phyloP scores from a whole-genome alignment of 2,329 filamentous ascomycete genomes.

The Neonectria neomacrospora region DNA sequence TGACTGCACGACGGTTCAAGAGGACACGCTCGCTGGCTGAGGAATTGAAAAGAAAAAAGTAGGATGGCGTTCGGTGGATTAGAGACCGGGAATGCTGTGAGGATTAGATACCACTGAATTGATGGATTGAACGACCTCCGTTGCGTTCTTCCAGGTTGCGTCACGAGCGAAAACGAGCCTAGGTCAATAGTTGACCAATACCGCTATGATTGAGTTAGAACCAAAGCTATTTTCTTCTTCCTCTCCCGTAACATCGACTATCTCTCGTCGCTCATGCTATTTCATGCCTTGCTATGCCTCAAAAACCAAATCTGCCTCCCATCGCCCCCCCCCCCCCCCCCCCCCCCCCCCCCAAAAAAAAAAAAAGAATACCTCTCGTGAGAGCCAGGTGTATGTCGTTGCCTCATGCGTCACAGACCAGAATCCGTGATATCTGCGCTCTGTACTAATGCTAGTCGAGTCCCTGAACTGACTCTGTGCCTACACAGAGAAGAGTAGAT shows the following conservation, averaged over 20 bases:
- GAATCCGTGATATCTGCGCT: conserved; percentile 32
- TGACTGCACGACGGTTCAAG: not conserved
- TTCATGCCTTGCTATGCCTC: conserved; percentile 25
- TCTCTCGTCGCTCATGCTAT: conserved; percentile 32
- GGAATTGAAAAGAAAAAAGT: not conserved
- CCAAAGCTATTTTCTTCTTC: conserved; percentile 32
- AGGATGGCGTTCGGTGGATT: conserved; percentile 38
- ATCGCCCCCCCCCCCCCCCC: too few relatives aligned
- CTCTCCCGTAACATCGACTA: conserved; percentile 29
- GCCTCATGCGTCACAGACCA: conserved; percentile 30
- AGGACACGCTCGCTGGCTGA: conserved; percentile 5
- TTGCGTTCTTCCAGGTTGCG: not conserved
- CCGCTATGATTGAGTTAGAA: conserved; percentile 28
- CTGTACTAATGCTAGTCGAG: conserved; percentile 33
- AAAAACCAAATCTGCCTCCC: conserved; percentile 24
- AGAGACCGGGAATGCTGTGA: conserved; percentile 34
- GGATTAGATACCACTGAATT: conserved; percentile 42
- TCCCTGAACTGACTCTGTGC: conserved; percentile 19
- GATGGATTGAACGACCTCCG: conserved; percentile 21
- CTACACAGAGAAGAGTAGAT: conserved; percentile 41
- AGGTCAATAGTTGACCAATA: conserved; percentile 9
- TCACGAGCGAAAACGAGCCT: not conserved
- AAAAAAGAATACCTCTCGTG: conserved; percentile 44
- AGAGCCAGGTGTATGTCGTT: conserved; percentile 43
- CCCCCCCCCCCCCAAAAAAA: too few relatives aligned